Percentiles rank a stretch among this genome's conserved stretches.
Evolutionary conservation across 179 eudicot genomes (phyloP).

Genomic region (Corrigiola litoralis): DNA sequence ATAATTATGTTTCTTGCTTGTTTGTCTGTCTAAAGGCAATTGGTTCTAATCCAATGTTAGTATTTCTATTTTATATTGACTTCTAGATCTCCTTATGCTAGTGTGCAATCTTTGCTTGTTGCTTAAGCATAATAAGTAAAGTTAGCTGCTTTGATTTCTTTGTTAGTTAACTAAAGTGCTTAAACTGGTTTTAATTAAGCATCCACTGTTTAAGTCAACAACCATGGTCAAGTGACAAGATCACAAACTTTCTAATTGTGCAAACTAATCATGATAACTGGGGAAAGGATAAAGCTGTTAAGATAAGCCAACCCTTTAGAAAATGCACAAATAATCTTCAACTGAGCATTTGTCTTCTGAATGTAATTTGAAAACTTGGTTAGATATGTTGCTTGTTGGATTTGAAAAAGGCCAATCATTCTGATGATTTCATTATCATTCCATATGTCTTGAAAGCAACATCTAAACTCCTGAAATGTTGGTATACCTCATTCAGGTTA

Average conservation of each 20-base stretch:
- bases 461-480: background rate
- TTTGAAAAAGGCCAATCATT: background rate
- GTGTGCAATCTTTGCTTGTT: slow-evolving; percentile 1
- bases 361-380: slow-evolving; percentile 7
- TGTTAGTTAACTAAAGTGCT: background rate
- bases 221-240: background rate
- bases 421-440: slow-evolving; percentile 15
- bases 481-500: background rate
- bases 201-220: slow-evolving; percentile 7
- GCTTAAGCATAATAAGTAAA: slow-evolving; percentile 8
- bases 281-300: slow-evolving; percentile 1
- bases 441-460: slow-evolving; percentile 8
- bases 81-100: slow-evolving; percentile 8
- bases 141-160: background rate
- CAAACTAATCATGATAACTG: background rate
- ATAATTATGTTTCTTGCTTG: slow-evolving; percentile 29
- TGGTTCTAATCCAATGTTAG: slow-evolving; percentile 1
- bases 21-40: slow-evolving; percentile 13
- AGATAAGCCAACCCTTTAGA: slow-evolving; percentile 13
- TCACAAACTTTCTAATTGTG: background rate
- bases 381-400: slow-evolving; percentile 1
- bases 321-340: slow-evolving; percentile 3
- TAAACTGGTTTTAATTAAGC: slow-evolving; percentile 2
- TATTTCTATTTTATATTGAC: slow-evolving; percentile 3
- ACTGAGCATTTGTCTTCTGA: background rate